Conservation (phyloP, 148 eudicot genomes). For the Amaranthus palmeri region DNA sequence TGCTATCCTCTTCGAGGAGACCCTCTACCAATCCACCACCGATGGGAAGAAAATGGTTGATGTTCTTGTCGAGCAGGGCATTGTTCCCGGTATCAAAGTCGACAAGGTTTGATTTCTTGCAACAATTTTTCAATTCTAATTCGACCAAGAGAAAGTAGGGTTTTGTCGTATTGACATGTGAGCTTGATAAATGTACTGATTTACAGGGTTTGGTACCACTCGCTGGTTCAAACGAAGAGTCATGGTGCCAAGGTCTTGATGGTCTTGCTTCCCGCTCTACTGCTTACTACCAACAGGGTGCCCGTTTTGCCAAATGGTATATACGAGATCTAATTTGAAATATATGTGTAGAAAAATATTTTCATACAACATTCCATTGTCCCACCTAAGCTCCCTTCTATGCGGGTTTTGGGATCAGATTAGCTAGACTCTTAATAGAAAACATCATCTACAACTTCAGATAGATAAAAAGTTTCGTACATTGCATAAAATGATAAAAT, state of each 20-base stretch:
- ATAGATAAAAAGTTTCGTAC: too few species aligned
- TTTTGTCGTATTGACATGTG: not conserved
- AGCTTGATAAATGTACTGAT: slow-evolving; percentile 2
- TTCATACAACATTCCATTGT: too few species aligned
- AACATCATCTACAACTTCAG: too few species aligned
- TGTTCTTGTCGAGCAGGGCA: slow-evolving; percentile 65
- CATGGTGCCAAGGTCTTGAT: slow-evolving; percentile 97
- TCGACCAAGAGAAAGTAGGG: not conserved
- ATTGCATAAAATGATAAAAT: not conserved
- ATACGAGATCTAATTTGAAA: not conserved
- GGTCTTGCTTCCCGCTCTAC: slow-evolving; percentile 93
- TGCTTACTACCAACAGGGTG: slow-evolving; percentile 92
- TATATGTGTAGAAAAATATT: too few species aligned
- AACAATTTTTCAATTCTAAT: not conserved
- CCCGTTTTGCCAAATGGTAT: slow-evolving; percentile 96
- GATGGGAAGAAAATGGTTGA: slow-evolving; percentile 84
- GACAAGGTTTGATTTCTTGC: slow-evolving; percentile 55
- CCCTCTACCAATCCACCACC: slow-evolving; percentile 81
- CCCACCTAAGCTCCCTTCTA: too few species aligned
- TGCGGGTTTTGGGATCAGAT: too few species aligned
- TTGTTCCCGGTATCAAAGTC: slow-evolving; percentile 86
- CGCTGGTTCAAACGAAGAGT: slow-evolving; percentile 78
- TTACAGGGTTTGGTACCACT: slow-evolving; percentile 86
- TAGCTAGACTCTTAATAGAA: too few species aligned
- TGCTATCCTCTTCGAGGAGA: slow-evolving; percentile 90